Evolutionary conservation across 805 yeast species (phyloP).

Genomic region (Lipomyces spencermartinsiae): DNA sequence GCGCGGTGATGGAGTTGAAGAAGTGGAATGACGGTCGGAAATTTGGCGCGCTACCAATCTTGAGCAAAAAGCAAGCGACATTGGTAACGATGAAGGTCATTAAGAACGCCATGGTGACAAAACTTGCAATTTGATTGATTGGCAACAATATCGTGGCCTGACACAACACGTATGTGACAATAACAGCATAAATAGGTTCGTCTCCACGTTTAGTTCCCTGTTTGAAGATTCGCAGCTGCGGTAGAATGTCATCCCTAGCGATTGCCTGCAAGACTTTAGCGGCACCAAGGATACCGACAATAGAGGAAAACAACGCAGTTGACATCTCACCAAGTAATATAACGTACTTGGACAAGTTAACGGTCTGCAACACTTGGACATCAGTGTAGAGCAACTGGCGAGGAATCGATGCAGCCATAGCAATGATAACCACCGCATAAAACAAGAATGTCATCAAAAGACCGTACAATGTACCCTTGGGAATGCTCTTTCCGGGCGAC

Average conservation of each 20-base stretch:
- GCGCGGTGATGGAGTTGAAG: constrained; percentile 83
- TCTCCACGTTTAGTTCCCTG: constrained; percentile 52
- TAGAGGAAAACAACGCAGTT: constrained; percentile 88
- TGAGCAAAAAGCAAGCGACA: constrained; percentile 87
- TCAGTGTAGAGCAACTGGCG: constrained; percentile 77
- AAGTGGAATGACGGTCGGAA: constrained; percentile 94
- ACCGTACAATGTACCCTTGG: constrained; percentile 92
- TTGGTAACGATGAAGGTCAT: constrained; percentile 96
- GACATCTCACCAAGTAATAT: constrained; percentile 89
- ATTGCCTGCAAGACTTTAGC: constrained; percentile 91
- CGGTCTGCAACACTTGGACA: constrained; percentile 83
- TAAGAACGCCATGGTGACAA: constrained; percentile 95
- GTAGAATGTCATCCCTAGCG: constrained; percentile 81
- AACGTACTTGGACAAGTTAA: constrained; percentile 69
- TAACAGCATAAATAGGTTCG: constrained; percentile 68
- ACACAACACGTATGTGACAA: constrained; percentile 80
- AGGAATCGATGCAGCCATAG: constrained; percentile 82
- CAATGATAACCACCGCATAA: constrained; percentile 78
- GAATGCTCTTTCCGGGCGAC: constrained; percentile 87
- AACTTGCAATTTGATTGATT: constrained; percentile 90
- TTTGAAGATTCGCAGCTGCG: constrained; percentile 71
- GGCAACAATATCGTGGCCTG: constrained; percentile 88
- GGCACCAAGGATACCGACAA: constrained; percentile 96
- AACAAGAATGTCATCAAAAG: constrained; percentile 74
- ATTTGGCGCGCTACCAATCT: constrained; percentile 95